These are phyloP conservation scores for Cercophora newfieldiana DNA, from an alignment of 495 filamentous ascomycete genomes.

Conservation along the genomic window DNA sequence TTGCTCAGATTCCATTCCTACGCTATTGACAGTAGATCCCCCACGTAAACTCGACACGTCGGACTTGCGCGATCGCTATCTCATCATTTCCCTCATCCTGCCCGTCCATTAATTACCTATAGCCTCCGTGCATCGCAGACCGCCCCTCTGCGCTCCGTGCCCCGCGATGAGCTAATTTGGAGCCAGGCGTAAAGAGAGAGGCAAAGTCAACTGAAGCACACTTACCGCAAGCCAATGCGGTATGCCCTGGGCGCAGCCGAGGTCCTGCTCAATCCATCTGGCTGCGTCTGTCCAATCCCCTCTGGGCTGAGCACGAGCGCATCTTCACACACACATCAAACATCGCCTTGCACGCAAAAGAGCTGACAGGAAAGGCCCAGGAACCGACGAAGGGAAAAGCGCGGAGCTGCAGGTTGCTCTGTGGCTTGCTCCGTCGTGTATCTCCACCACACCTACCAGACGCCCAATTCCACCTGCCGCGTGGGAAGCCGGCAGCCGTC, in stretches of 20 bases:
- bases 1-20: neutral
- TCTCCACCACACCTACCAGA: neutral
- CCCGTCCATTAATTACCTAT: neutral
- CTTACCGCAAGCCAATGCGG: neutral
- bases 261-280: constrained; percentile 12
- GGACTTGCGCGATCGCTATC: neutral
- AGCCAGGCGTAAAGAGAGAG: neutral
- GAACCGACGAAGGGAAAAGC: too few relatives aligned
- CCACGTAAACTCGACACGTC: neutral
- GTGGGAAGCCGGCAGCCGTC: constrained; percentile 9
- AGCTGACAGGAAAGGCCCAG: neutral
- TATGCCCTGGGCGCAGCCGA: neutral
- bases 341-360: constrained; percentile 2
- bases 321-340: constrained; percentile 27
- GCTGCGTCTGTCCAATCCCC: neutral
- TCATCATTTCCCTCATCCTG: neutral
- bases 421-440: neutral
- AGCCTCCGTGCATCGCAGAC: neutral
- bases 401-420: constrained; percentile 8
- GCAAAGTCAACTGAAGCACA: neutral
- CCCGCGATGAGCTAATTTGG: constrained; percentile 19
- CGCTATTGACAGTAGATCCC: too few relatives aligned
- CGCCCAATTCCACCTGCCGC: constrained; percentile 4
- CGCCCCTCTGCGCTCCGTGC: constrained; percentile 20
- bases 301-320: constrained; percentile 20